phyloP scores from a whole-genome alignment of 257 asterid species.

The Salvia rosmarinus region DNA sequence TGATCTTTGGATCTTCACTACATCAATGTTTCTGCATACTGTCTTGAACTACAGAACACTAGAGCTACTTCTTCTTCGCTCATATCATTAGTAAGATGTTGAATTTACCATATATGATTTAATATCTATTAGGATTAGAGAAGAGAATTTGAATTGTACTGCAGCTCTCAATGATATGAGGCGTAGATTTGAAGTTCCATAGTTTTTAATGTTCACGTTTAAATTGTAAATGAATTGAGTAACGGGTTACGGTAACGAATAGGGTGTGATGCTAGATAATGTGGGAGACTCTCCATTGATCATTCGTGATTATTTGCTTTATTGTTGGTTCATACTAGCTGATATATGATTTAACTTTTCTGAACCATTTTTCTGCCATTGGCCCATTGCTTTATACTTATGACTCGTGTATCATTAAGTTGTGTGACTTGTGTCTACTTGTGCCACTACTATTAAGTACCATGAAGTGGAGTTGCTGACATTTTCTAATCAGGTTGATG shows the following conservation, averaged over 20 bases:
- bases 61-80: not conserved
- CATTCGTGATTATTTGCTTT: not conserved
- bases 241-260: not conserved
- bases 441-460: not conserved
- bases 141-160: not conserved
- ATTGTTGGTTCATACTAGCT: not conserved
- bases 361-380: conserved; percentile 8
- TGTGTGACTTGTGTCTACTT: not conserved
- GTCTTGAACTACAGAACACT: not conserved
- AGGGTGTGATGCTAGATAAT: not conserved
- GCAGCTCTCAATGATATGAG: not conserved
- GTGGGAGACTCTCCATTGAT: not conserved
- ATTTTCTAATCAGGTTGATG: conserved; percentile 49
- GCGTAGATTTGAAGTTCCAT: not conserved
- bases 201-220: not conserved
- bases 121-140: not conserved
- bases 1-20: not conserved
- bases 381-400: not conserved
- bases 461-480: not conserved
- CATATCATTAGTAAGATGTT: not conserved
- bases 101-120: not conserved
- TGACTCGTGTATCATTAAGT: not conserved
- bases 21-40: not conserved
- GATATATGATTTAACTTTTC: not conserved
- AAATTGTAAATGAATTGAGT: not conserved